Conservation (phyloP, 495 filamentous ascomycete species). For the Neurospora hispaniola region DNA sequence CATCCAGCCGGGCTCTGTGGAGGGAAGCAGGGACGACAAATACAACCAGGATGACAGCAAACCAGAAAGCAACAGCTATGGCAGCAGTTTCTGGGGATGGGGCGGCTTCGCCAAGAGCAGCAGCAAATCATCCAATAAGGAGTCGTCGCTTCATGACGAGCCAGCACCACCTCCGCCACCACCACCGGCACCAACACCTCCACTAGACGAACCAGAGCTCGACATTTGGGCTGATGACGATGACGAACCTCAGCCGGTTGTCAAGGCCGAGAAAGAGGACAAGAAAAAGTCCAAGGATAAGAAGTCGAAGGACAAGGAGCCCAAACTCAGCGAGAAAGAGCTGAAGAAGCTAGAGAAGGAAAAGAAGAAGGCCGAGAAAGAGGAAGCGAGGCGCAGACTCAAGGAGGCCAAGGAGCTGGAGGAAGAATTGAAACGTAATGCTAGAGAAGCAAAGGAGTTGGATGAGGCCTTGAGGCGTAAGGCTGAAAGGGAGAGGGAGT, state of each 20-base stretch:
- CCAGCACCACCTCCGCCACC: slow-evolving; percentile 13
- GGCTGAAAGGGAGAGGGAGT: slow-evolving; percentile 21
- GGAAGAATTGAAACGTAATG: slow-evolving; percentile 15
- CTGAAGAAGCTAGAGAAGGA: slow-evolving; percentile 19
- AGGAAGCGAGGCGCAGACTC: slow-evolving; percentile 25
- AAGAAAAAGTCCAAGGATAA: slow-evolving; percentile 14
- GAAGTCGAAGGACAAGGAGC: slow-evolving; percentile 16
- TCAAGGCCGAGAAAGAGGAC: slow-evolving; percentile 13
- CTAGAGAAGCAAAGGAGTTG: slow-evolving; percentile 25
- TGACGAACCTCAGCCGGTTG: slow-evolving; percentile 8
- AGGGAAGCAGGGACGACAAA: slow-evolving; percentile 30
- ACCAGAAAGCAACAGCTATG: slow-evolving; percentile 23
- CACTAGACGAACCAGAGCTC: background rate
- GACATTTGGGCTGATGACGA: slow-evolving; percentile 1
- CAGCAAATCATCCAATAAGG: slow-evolving; percentile 27
- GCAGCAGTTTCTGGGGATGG: slow-evolving; percentile 31
- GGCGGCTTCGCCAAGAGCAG: slow-evolving; percentile 26
- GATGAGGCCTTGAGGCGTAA: slow-evolving; percentile 13
- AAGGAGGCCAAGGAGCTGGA: slow-evolving; percentile 21
- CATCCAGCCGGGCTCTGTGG: slow-evolving; percentile 30
- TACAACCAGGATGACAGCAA: slow-evolving; percentile 29
- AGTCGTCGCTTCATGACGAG: slow-evolving; percentile 12
- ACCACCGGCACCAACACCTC: slow-evolving; percentile 5
- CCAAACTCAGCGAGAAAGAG: slow-evolving; percentile 23
- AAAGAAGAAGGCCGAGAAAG: slow-evolving; percentile 28